Base-by-base conservation (phyloP, 108 stramenopile genomes). In the Nitzschia sp. region DNA sequence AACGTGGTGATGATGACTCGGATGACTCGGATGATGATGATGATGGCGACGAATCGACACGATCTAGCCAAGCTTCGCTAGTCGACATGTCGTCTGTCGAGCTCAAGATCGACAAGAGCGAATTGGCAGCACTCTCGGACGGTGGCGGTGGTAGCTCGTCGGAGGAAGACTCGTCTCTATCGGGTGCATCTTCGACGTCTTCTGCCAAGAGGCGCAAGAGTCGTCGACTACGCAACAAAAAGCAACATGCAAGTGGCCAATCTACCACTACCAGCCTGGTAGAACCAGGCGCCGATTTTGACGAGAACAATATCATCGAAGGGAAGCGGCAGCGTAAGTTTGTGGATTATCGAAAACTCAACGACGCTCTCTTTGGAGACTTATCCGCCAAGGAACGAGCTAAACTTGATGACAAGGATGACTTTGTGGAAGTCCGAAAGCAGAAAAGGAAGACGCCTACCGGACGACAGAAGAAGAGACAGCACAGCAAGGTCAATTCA, bases 321-420 rank as follows among this genome's bases (percentile, higher is more conserved):
- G 94, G 94, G 11, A 93, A 91, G 57, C 85, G 94, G 1, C 73
- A 73, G 36, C 76, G 94, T 9, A 85, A 67, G 13, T 69, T 69
- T 46, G 87, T 93, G 1, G 91, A 96, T 66, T 96, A 96, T 55
- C 30, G 50, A 45, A 82, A 77, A 45, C 65, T 94, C 35, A 87
- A 87, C 54, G 89, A 92, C 53, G 64, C 80, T 36, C 73, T 95
- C 71, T 95, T 95, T 79, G 93, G 93, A 34, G 71, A 82, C 34
- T 62, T 85, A 29, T 72, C 82, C 1, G 83, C 80, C 31, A 73
- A 84, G 16, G 85, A 89, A 54, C 65, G 69, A 19, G 62, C 70
- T 3, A 55, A 71, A 31, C 68, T 85, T 54, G 80, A 90, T 59
- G 86, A 80, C 33, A 58, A 59, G 29, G 76, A 82, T 31, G 85